phyloP scores from a whole-genome alignment of 78 protist genomes.

The Creolimax fragrantissima region DNA sequence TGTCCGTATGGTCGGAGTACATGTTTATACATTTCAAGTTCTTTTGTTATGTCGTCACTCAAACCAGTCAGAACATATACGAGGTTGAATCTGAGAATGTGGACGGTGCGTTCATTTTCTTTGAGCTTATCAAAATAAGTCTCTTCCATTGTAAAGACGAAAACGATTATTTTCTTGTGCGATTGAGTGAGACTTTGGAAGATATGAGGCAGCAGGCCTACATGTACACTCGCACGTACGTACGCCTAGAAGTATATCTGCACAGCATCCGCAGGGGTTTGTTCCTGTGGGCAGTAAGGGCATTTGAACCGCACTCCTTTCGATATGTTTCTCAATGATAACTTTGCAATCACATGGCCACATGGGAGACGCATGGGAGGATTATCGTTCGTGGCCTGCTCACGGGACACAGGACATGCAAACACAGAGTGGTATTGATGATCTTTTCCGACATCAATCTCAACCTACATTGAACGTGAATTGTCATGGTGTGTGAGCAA shows the following conservation, averaged over 20 bases:
- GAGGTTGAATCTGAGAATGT: no score
- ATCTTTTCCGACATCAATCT: neutral
- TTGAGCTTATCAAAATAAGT: no score
- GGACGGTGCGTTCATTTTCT: no score
- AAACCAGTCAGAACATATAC: no score
- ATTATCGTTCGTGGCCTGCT: slow-evolving; percentile 53
- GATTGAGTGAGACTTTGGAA: no score
- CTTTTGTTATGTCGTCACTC: no score
- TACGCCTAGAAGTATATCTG: slow-evolving; percentile 7
- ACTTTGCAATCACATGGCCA: slow-evolving; percentile 60
- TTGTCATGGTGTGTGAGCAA: neutral
- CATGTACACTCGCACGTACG: no score
- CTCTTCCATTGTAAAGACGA: no score
- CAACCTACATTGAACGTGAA: neutral
- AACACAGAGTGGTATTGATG: slow-evolving; percentile 53
- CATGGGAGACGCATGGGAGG: slow-evolving; percentile 68
- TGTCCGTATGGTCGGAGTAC: no score
- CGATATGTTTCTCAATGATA: slow-evolving; percentile 33
- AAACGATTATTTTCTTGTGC: no score
- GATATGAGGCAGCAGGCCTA: no score
- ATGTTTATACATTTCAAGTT: no score
- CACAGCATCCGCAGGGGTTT: slow-evolving; percentile 27
- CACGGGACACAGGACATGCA: slow-evolving; percentile 77
- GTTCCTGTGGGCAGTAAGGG: slow-evolving; percentile 72
- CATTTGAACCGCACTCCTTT: slow-evolving; percentile 63